Evolutionary conservation across 2,329 filamentous ascomycete species (phyloP), one percentile per base, ranked within the genome.

Genomic region (Trichoderma koningiopsis): DNA sequence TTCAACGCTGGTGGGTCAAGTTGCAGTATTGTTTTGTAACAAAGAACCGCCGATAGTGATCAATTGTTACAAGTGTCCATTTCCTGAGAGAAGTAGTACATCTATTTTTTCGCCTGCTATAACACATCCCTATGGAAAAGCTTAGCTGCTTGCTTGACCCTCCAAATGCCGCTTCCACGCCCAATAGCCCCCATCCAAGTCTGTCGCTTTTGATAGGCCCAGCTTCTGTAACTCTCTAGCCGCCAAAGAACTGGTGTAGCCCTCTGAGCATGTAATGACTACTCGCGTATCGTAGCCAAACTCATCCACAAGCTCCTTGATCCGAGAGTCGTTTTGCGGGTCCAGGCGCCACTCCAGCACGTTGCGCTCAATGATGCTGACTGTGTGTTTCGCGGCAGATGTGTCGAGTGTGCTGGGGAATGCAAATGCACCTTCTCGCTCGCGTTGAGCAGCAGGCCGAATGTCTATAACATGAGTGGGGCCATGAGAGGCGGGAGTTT

Each of bases 311-410:
- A 71, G 55, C 35, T 71, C 70, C 11, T 67, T 71, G 29, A 71
- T 64, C 14, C 70, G 70, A 4, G 60, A 49, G 4, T 70, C 70
- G 57, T 29, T 65, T 47, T 71, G 70, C 19, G 70, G 70, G 67
- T 71, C 70, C 1, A 71, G 19, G 2, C 70, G 70, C 70, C 70
- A 71, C 58, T 71, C 70, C 1, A 71, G 49, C n/a, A 71, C 70
- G 33, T 71, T 71, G 29, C 70, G 70, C 49, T 71, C 70, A 7
- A 71, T 69, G 40, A 71, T 62, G 56, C 31, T 57, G 19, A 71
- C 70, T 5, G 49, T 64, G 56, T 71, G 67, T 31, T 67, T 49
- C 5, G 60, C 35, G 14, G 53, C 3, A 1, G 68, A 60, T 35
- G 52, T 52, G 14, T 70, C 55, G 10, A 68, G 56, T 5, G 27